These are phyloP conservation scores for Wickerhamomyces sydowiorum DNA, from an alignment of 805 yeast genomes.

Conservation along the genomic window DNA sequence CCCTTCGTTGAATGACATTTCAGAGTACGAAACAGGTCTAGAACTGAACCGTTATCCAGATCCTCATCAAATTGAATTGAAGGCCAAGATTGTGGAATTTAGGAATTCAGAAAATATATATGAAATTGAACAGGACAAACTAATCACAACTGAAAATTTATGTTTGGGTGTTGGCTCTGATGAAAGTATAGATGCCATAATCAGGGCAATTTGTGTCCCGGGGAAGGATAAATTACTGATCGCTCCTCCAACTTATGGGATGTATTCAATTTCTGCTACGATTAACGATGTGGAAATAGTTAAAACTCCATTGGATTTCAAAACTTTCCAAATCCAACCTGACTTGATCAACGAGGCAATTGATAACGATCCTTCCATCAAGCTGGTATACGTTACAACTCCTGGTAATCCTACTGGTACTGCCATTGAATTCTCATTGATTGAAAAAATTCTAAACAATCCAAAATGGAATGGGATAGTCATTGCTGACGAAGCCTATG, in stretches of 20 bases:
- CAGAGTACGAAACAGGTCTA: conserved; percentile 38
- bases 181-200: conserved; percentile 85
- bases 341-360: conserved; percentile 49
- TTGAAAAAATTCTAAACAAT: conserved; percentile 41
- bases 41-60: conserved; percentile 92
- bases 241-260: conserved; percentile 96
- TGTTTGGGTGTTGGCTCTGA: conserved; percentile 97
- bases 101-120: conserved; percentile 47
- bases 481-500: conserved; percentile 91
- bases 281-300: conserved; percentile 83
- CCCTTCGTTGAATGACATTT: conserved; percentile 52
- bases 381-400: conserved; percentile 78
- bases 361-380: conserved; percentile 53
- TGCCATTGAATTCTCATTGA: conserved; percentile 41
- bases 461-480: conserved; percentile 67
- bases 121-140: conserved; percentile 18
- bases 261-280: conserved; percentile 88
- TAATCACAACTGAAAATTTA: conserved; percentile 57
- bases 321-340: conserved; percentile 58
- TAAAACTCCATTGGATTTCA: conserved; percentile 65
- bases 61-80: conserved; percentile 83
- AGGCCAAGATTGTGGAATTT: conserved; percentile 62
- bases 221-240: conserved; percentile 74
- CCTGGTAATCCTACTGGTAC: conserved; percentile 97
- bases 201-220: conserved; percentile 81